Base-by-base conservation (phyloP, 2,329 filamentous ascomycete genomes). In the Leptographium radiaticola region DNA sequence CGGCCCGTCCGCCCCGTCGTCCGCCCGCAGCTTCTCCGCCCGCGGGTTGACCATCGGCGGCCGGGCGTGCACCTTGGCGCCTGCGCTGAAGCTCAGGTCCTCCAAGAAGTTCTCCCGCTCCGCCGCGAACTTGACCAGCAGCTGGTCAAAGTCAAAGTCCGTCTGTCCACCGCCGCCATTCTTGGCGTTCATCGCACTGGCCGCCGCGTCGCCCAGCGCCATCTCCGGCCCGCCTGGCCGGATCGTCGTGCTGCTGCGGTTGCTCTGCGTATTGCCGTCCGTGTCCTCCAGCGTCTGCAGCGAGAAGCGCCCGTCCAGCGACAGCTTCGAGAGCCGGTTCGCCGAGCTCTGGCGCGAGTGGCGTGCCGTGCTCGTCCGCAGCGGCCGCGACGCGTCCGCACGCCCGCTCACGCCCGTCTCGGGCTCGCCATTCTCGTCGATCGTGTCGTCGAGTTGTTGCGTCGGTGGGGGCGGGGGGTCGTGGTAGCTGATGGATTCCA, bases 81-180 rank as follows among this genome's bases (percentile, higher is more conserved):
- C 89, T 25, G 90, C 89, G 60, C 80, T 88, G 66, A 97, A 89
- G 60, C 84, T 89, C 53, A 97, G 77, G 66, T 98, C 93, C 59
- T 95, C 88, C 52, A 97, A 74, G 63, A 98, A 98, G 56, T 84
- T 86, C 63, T 98, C 93, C 59, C 93, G 79, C 71, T 97, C 91
- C n/a, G 84, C 86, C 47, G 93, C 89, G 67, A 98, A 98, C 70
- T 96, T 97, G 63, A 89, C 73, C 60, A 98, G 75, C 31, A 93
- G 91, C 64, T 87, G 84, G 66, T 97, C 93, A 63, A 98, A 98
- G 67, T 97, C 93, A 63, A 87, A 89, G 64, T 95, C 89, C 55
- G 69, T 71, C 58, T 77, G 25, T 25, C 25, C 25, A 2, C 25
- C 25, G 68, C 38, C 61, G 59, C 45, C 65, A 5, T 25, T 60